Base-by-base conservation (phyloP, 306 rosid species). In the Hippophae gyantsensis region DNA sequence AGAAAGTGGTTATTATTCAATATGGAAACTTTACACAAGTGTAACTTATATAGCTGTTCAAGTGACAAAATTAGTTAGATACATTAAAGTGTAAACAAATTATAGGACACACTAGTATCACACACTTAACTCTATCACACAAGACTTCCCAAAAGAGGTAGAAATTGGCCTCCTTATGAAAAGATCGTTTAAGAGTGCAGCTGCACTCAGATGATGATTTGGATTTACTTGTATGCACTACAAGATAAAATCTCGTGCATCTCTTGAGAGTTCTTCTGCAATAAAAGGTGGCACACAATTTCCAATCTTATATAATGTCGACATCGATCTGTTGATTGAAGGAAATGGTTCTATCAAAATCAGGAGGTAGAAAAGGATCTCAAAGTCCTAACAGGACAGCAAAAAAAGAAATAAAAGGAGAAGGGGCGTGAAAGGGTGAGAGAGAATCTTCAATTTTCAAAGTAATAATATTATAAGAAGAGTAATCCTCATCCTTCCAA, bases 181-280 rank as follows among this genome's bases (percentile, higher is more conserved):
- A 52, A 82, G 71, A 76, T 88, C 86, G 66, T 53, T 67, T 60
- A 85, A 62, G 69, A 88, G 96, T 59, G 70, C 70, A 60, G 77
- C 72, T 59, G 88, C 84, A 66, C 80, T 65, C 48, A 86, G 88
- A 55, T 94, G 94, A 54, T 69, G 57, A 11, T 64, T 49, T 8
- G 90, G 90, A 72, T 79, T 71, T 66, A 77, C 86, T 77, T 79
- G 78, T 49, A 88, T 81, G 77, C 96, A 88, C 79, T 64, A 75
- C 71, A 59, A 48, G 57, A 88, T 71, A 73, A 85, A 88, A 75
- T 82, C 80, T 40, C 38, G 77, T 8, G 88, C 94, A 74, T 88
- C 90, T 46, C 25, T 75, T 48, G 90, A 81, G 60, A 88, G 94
- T 50, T 78, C 58, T 56, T 82, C 90, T 3, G 82, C 83, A 71